Conservation (phyloP, 139 green algal genomes). For the Chlamydomonas sphaeroides region DNA sequence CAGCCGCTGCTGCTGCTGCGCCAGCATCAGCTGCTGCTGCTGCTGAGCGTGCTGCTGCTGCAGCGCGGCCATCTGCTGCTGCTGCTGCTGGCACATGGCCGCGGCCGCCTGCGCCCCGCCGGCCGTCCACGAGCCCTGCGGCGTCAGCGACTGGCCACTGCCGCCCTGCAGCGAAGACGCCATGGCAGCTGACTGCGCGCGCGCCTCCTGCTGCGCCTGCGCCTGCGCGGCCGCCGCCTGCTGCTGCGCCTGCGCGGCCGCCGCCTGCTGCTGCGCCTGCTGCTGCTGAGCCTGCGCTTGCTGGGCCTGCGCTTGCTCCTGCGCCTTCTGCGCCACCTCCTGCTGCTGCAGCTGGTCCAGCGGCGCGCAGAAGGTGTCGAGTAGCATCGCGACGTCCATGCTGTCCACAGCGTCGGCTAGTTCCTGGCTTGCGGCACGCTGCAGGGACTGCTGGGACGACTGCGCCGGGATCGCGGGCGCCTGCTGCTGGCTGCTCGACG, state of each 20-base stretch:
- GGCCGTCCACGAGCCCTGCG: too few relatives aligned
- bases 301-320: background rate
- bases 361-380: conserved; percentile 25
- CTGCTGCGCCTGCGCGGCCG: background rate
- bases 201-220: background rate
- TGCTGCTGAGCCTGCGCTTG: background rate
- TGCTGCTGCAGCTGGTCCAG: conserved; percentile 19
- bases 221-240: background rate
- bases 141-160: too few relatives aligned
- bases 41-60: background rate
- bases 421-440: conserved; percentile 18
- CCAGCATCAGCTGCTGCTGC: background rate
- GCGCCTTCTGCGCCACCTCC: background rate
- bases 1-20: background rate
- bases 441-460: conserved; percentile 23
- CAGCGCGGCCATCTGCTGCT: background rate
- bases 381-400: conserved; percentile 38
- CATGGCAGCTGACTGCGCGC: too few relatives aligned
- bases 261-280: conserved; percentile 3
- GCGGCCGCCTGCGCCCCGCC: too few relatives aligned
- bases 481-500: background rate
- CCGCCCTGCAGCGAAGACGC: too few relatives aligned
- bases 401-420: conserved; percentile 36
- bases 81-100: conserved; percentile 5
- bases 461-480: too few relatives aligned